Percentiles rank a stretch among this genome's conserved stretches.
These are phyloP conservation scores for Chaetomium sp. DNA, from an alignment of 2,329 filamentous ascomycete genomes.

Conservation along the genomic window DNA sequence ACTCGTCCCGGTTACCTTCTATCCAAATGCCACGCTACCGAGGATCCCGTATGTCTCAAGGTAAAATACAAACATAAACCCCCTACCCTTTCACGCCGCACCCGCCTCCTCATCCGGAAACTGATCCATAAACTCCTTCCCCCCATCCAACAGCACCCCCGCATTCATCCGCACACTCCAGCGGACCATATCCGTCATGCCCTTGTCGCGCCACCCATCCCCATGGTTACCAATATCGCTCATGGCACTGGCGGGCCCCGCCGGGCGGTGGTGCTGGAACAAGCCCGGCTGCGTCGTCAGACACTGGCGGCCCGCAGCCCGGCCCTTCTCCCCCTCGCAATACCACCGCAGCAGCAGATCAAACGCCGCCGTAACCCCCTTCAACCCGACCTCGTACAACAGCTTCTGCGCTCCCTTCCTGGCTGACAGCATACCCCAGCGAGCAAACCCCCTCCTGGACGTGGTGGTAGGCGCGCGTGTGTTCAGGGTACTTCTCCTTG, in stretches of 20 bases:
- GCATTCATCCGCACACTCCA: conserved; percentile 48
- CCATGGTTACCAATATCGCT: conserved; percentile 45
- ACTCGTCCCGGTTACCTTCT: neutral
- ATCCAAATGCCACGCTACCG: neutral
- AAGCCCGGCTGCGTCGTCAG: conserved; percentile 47
- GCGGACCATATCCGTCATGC: conserved; percentile 42
- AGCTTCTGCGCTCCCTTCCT: conserved; percentile 44
- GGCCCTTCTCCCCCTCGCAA: conserved; percentile 44
- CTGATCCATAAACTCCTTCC: conserved; percentile 38
- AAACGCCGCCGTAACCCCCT: conserved; percentile 41
- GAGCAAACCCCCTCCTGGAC: conserved; percentile 46
- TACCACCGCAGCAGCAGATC: conserved; percentile 48
- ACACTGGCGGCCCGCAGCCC: conserved; percentile 42
- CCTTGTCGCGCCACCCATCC: conserved; percentile 35
- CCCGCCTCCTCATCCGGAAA: conserved; percentile 33
- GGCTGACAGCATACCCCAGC: conserved; percentile 47
- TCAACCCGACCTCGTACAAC: conserved; percentile 46
- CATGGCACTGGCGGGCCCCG: conserved; percentile 39
- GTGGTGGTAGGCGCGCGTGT: conserved; percentile 48
- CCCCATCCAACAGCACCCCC: conserved; percentile 41
- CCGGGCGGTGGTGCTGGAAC: conserved; percentile 49
- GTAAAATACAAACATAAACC: neutral
- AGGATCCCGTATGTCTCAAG: neutral
- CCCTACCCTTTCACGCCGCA: neutral
- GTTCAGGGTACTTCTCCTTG: conserved; percentile 41